Evolutionary conservation across 2,329 filamentous ascomycete genomes (phyloP), one percentile per base, ranked within the genome.

Genomic region (Ceratocystis harringtonii): DNA sequence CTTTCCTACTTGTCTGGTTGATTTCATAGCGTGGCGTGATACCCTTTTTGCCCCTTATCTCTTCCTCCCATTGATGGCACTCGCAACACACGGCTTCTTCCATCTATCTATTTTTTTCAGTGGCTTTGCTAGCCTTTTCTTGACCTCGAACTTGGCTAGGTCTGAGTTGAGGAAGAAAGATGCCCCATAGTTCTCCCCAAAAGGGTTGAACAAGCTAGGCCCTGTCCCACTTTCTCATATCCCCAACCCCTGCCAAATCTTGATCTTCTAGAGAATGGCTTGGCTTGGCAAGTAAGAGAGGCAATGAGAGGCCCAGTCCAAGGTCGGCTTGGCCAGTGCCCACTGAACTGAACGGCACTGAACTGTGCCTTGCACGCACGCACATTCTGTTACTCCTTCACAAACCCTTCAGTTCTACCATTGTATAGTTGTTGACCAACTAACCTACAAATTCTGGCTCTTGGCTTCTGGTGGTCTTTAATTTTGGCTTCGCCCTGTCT

Each of bases 141-240:
- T 58, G 25, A 10, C 52, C 22, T 57, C 19, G 22, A 25, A 52
- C 22, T 25, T 55, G 55, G 55, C 55, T 30, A 58, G 32, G 55
- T 58, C 55, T 58, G 30, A 58, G 55, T 30, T 58, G 30, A 36
- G 55, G 55, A 58, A 58, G 48, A n/a, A 17, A 32, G 55, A 58
- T n/a, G 55, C 15, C 41, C 44, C 60, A 62, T 45, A 62, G 10
- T 10, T 44, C 32, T 22, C 32, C 32, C 55, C n/a, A 7, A 22
- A 32, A 60, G 28, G 71, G 43, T 70, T 69, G 50, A 69, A 71
- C 63, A 72, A 72, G 64, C 71, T 71, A 69, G 65, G 68, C 62
- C 66, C 52, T 69, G 70, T 44, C 60, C 32, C 43, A 62, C 36
- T 44, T 45, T 43, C 43, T 30, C 17, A 41, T 41, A 41, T n/a